Evolutionary conservation across 2,329 filamentous ascomycete species (phyloP), one percentile per base, ranked within the genome.

Genomic region (Kalaharituber pfeilii): DNA sequence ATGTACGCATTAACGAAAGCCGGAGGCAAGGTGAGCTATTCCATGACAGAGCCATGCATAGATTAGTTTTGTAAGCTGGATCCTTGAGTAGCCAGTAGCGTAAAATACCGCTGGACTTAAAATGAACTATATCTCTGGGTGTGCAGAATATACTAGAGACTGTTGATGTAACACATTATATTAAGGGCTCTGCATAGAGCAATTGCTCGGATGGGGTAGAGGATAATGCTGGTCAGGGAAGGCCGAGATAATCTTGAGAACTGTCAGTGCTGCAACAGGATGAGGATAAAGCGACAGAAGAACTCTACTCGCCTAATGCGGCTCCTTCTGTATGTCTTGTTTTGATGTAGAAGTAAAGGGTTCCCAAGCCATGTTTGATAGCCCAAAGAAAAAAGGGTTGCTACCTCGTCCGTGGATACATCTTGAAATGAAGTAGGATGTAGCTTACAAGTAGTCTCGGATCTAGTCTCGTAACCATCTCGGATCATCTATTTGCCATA

Each of bases 1-100:
- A 96, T 89, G 67, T 95, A 95, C 7, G 89, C 88, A 11, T 86
- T 89, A 45, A 88, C 89, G 67, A 98, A 96, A 0, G 86, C 83
- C 15, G 87, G 82, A 8, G 91, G 89, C 1, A 96, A 80, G 49
- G 86, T 91, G 33, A 39, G 33, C 63, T 96, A 76, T 62, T 73
- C 29, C 27, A 36, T 39, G 15, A 39, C 5, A 6, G 33, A 39
- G 33, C 33, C 33, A 6, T 39, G 20, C 4, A 18, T 15, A 3
- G 7, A 18, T 18, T 18, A 18, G 20, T 4, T 15, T 3, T 39
- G 33, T 4, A 39, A 5, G 33, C 33, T 3, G 33, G 24, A 13
- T 9, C 9, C 20, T 13, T 13, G 26, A 5, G 30, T 9, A 9
- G 30, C 30, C 30, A 9, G 30, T 18, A 39, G 7, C 33, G 20